Conservation (phyloP, 805 yeast genomes). For the Kurtzmaniella fragi region DNA sequence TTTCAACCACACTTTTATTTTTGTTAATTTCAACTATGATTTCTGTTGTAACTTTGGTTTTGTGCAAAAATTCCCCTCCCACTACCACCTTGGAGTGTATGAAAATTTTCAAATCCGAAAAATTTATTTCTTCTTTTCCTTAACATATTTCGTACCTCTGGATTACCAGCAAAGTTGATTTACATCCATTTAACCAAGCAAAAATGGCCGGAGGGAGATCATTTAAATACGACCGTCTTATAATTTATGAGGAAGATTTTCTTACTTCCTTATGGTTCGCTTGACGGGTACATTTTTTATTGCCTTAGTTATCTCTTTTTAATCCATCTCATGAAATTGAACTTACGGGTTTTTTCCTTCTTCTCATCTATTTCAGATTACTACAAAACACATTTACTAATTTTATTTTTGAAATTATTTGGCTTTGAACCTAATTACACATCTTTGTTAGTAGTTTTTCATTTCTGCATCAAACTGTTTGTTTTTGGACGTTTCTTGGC, state of each 20-base stretch:
- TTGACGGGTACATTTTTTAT: constrained; percentile 32
- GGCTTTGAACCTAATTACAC: not conserved
- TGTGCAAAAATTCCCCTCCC: too few relatives aligned
- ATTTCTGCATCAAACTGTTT: too few relatives aligned
- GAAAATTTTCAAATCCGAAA: not conserved
- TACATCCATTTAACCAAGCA: constrained; percentile 40
- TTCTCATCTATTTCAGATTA: not conserved
- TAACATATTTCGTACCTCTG: constrained; percentile 32
- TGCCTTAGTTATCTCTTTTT: too few relatives aligned
- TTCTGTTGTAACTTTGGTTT: too few relatives aligned
- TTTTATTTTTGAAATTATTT: not conserved
- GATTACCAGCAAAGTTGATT: constrained; percentile 44
- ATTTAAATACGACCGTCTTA: constrained; percentile 17
- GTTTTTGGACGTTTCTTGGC: too few relatives aligned
- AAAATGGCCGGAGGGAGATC: constrained; percentile 47
- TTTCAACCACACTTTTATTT: too few relatives aligned
- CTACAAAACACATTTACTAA: constrained; percentile 2
- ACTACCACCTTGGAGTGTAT: too few relatives aligned
- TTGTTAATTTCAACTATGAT: too few relatives aligned
- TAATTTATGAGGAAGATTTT: constrained; percentile 24
- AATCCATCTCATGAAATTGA: too few relatives aligned
- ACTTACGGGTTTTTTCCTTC: not conserved
- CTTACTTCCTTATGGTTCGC: constrained; percentile 32
- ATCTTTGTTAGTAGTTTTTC: not conserved
- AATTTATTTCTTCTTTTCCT: constrained; percentile 11